Evolutionary conservation across 768 basidiomycete genomes (phyloP).

Genomic region (Podaxis sp.): DNA sequence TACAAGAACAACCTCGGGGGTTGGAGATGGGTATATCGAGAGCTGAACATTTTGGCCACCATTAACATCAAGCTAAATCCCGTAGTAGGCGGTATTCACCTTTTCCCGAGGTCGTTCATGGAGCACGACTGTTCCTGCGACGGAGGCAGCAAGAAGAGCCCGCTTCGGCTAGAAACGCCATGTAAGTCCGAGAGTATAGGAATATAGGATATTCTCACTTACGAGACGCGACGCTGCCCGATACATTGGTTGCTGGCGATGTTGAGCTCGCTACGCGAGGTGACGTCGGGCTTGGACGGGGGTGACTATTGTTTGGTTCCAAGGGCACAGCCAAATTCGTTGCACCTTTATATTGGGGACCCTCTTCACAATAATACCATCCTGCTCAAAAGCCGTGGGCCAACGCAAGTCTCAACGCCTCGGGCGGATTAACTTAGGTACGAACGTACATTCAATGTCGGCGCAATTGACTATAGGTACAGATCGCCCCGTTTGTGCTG

Average conservation of each 20-base stretch:
- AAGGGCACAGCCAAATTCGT: not conserved
- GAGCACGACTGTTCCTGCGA: constrained; percentile 29
- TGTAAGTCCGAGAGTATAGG: not conserved
- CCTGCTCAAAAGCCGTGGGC: too few relatives aligned
- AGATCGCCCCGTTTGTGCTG: too few relatives aligned
- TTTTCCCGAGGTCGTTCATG: constrained; percentile 31
- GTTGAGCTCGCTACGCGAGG: constrained; percentile 11
- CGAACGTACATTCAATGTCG: too few relatives aligned
- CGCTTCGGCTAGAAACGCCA: constrained; percentile 29
- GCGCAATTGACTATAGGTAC: too few relatives aligned
- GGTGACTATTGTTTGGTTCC: constrained; percentile 24
- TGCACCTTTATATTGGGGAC: not conserved
- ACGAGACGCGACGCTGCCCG: constrained; percentile 32
- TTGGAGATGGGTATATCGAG: constrained; percentile 74
- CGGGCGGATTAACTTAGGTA: too few relatives aligned
- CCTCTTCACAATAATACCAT: not conserved
- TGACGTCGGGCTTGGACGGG: constrained; percentile 21
- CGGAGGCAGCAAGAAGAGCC: constrained; percentile 32
- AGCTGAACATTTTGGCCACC: constrained; percentile 45
- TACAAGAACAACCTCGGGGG: constrained; percentile 65
- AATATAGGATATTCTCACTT: constrained; percentile 1
- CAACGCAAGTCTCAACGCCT: too few relatives aligned
- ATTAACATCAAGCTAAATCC: not conserved
- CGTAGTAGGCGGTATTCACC: constrained; percentile 20
- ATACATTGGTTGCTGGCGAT: constrained; percentile 25